Evolutionary conservation across 768 basidiomycete genomes (phyloP), one percentile per base, ranked within the genome.

Genomic region (Rhodotorula kratochvilovae): DNA sequence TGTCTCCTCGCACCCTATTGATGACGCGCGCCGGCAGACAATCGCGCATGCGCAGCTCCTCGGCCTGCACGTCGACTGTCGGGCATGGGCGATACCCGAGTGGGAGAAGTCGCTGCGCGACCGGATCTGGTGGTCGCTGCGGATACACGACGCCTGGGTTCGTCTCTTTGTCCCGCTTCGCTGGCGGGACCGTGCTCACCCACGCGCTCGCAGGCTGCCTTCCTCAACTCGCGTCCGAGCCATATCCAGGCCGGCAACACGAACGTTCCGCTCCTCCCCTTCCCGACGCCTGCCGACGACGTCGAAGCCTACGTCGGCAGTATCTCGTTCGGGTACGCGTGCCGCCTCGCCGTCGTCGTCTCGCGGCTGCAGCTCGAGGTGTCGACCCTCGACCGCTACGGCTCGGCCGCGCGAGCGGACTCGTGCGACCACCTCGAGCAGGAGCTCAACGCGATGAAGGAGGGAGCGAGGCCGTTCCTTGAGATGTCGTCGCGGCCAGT

Each of bases 31-130:
- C 5, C 11, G 1, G 5, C 57, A 75, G 74, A 63, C 74, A 2
- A 75, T 75, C 31, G 74, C 74, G 7, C 71, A 72, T 16, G 74
- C 74, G 19, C 74, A 75, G 59, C 64, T 72, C 0, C 64, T 75
- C 3, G 74, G 62, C 0, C 54, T 75, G 15, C 74, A 75, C 36
- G 58, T 75, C 48, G 66, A 58, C 33, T 54, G 67, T 31, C 31
- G 35, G 13, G 23, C 23, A 0, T 75, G 71, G 71, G 54, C 66
- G 25, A 53, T 75, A 0, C 70, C 74, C 3, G 35, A 29, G 13
- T 62, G 63, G 59, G 74, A 75, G 46, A 61, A 65, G 35, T 33
- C 46, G 7, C 71, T 68, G 5, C 62, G 74, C 2, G 39, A 42
- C 4, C 13, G 67, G 23, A 39, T 75, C 27, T 75, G 71, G 74